Evolutionary conservation across 2,329 filamentous ascomycete genomes (phyloP).

Genomic region (Fusarium temperatum): DNA sequence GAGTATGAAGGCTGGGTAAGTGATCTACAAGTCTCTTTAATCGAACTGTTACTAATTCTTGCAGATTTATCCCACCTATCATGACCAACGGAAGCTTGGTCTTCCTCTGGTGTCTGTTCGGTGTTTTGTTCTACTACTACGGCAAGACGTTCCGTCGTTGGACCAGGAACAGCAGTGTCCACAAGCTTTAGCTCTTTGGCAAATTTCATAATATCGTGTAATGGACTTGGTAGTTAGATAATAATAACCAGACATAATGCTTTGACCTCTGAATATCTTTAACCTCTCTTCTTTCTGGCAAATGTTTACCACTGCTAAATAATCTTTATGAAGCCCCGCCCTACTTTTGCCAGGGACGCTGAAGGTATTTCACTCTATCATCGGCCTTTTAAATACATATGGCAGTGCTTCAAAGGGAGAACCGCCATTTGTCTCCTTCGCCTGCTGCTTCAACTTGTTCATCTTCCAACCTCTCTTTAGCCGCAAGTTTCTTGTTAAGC

Average conservation of each 20-base stretch:
- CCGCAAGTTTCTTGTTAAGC: neutral
- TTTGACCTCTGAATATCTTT: neutral
- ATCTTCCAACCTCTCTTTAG: neutral
- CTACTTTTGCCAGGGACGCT: too few relatives aligned
- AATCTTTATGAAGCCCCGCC: too few relatives aligned
- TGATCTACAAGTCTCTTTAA: fast-evolving
- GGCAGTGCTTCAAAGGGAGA: neutral
- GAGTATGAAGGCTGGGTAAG: neutral
- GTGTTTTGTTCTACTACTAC: neutral
- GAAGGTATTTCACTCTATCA: too few relatives aligned
- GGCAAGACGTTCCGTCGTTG: neutral
- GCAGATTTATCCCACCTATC: neutral
- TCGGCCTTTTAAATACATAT: too few relatives aligned
- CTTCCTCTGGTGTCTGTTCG: neutral
- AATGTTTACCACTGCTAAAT: too few relatives aligned
- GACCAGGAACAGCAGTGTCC: neutral
- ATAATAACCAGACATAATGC: neutral
- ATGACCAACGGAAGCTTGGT: neutral
- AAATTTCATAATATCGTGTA: fast-evolving
- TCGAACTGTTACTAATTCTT: neutral
- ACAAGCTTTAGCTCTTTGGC: neutral
- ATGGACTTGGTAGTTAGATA: fast-evolving
- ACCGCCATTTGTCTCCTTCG: neutral
- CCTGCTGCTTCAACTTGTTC: neutral
- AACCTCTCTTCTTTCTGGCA: fast-evolving